A percentile compares a stretch with the other conserved stretches of the same genome.
Conservation (phyloP, 768 basidiomycete species). For the Leccinum uliginosum region DNA sequence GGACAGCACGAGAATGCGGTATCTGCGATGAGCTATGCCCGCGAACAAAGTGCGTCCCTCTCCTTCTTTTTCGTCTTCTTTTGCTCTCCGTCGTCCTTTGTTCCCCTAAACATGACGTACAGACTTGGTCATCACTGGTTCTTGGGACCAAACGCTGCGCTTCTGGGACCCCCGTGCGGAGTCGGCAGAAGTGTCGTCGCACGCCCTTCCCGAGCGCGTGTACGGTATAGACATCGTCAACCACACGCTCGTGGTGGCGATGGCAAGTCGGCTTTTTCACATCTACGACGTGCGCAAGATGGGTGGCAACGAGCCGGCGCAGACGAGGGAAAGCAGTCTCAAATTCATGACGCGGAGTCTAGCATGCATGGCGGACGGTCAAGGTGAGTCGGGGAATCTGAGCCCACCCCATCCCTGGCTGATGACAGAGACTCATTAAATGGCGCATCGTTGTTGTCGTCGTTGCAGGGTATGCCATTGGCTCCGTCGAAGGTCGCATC, state of each 20-base stretch:
- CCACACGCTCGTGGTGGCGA: conserved; percentile 81
- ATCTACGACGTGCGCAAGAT: conserved; percentile 87
- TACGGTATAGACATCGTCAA: conserved; percentile 80
- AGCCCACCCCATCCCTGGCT: neutral
- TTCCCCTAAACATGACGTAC: neutral
- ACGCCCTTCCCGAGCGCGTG: conserved; percentile 75
- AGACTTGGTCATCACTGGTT: conserved; percentile 80
- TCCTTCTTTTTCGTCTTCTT: neutral
- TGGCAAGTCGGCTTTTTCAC: conserved; percentile 87
- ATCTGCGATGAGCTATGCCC: conserved; percentile 69
- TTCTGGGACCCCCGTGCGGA: conserved; percentile 81
- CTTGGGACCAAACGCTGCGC: conserved; percentile 87
- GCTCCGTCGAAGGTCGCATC: conserved; percentile 92
- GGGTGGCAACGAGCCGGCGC: conserved; percentile 50
- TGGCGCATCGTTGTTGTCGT: neutral
- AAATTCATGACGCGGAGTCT: conserved; percentile 93
- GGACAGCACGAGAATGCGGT: conserved; percentile 82
- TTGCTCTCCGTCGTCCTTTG: neutral
- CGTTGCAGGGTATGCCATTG: conserved; percentile 78
- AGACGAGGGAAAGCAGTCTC: conserved; percentile 85
- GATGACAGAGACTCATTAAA: neutral
- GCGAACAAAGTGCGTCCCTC: conserved; percentile 52
- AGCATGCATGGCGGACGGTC: conserved; percentile 89
- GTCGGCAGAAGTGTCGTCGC: conserved; percentile 49
- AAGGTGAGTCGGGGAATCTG: conserved; percentile 51